Conservation (phyloP, 2,329 filamentous ascomycete genomes). For the Diplodia intermedia region DNA sequence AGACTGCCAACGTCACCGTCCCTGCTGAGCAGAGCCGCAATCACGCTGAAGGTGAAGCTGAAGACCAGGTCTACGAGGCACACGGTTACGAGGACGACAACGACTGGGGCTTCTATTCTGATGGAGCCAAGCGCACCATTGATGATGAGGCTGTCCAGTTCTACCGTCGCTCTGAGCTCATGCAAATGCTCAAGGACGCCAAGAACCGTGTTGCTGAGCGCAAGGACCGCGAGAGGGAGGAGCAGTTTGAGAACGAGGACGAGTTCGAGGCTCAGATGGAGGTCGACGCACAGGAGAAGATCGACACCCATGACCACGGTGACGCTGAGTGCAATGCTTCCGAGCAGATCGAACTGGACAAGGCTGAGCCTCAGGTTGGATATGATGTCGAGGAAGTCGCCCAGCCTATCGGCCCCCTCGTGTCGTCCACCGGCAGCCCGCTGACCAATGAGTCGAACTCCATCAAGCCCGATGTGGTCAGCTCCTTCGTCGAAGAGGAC, state of each 20-base stretch:
- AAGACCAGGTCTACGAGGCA: constrained; percentile 19
- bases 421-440: too few species aligned
- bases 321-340: not conserved
- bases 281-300: not conserved
- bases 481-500: not conserved
- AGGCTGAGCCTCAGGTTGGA: not conserved
- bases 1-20: constrained; percentile 16
- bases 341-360: not conserved
- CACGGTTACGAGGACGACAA: constrained; percentile 52
- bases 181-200: constrained; percentile 46
- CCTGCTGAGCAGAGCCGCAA: not conserved
- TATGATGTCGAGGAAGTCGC: not conserved
- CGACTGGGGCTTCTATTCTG: constrained; percentile 81
- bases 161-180: constrained; percentile 87
- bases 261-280: not conserved
- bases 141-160: constrained; percentile 91
- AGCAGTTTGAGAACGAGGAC: not conserved
- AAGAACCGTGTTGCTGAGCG: constrained; percentile 22
- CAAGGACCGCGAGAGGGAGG: constrained; percentile 35
- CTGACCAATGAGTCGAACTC: not conserved
- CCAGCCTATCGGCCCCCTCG: too few species aligned
- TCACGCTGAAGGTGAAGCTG: not conserved
- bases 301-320: not conserved
- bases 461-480: not conserved
- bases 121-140: constrained; percentile 86